Evolutionary conservation across 148 eudicot genomes (phyloP).

Genomic region (Persicaria tinctoria): DNA sequence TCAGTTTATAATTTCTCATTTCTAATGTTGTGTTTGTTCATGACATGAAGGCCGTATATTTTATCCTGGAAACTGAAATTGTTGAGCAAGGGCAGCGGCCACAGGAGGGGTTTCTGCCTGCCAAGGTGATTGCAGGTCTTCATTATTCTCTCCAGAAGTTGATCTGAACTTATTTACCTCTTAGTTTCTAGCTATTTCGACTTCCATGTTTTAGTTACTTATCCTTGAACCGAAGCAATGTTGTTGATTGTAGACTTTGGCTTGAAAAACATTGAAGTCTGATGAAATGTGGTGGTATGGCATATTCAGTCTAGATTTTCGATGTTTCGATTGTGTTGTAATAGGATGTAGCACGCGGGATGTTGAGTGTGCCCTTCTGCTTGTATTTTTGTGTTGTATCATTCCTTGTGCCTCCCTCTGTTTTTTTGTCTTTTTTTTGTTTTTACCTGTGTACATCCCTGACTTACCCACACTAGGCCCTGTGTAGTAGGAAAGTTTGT

Average conservation of each 20-base stretch:
- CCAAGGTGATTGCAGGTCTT: not conserved
- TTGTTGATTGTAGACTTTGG: conserved; percentile 13
- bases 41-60: conserved; percentile 1
- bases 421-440: not conserved
- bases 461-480: not conserved
- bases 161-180: conserved; percentile 12
- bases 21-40: not conserved
- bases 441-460: not conserved
- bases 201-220: conserved; percentile 8
- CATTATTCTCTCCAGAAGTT: conserved; percentile 1
- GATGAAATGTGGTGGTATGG: conserved; percentile 13
- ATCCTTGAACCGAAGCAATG: conserved; percentile 14
- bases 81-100: not conserved
- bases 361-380: not conserved
- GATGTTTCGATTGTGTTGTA: conserved; percentile 10
- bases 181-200: conserved; percentile 8
- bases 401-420: conserved; percentile 3
- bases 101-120: not conserved
- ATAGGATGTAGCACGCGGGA: conserved; percentile 13
- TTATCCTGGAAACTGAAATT: conserved; percentile 8
- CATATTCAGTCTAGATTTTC: conserved; percentile 13
- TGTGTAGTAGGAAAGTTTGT: conserved; percentile 13
- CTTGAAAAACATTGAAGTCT: conserved; percentile 10
- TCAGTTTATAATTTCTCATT: not conserved
- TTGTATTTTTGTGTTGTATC: conserved; percentile 12